Evolutionary conservation across 2,329 filamentous ascomycete species (phyloP).

Genomic region (Coleophoma cylindrospora): DNA sequence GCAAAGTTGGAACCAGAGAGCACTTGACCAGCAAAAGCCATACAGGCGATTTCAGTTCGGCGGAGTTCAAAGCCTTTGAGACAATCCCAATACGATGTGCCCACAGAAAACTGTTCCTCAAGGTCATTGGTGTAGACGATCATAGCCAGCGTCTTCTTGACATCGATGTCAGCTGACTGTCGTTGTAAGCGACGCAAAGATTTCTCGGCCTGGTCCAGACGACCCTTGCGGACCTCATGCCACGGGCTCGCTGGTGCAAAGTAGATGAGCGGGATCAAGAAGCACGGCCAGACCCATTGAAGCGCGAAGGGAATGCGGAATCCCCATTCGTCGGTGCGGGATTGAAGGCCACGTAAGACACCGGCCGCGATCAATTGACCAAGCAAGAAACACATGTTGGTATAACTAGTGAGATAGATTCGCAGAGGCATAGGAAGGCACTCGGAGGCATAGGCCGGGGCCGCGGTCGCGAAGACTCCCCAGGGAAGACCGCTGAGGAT

Average conservation of each 20-base stretch:
- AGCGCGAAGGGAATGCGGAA: slow-evolving; percentile 37
- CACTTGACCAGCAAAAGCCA: slow-evolving; percentile 60
- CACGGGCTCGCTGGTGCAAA: slow-evolving; percentile 42
- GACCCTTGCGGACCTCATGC: slow-evolving; percentile 38
- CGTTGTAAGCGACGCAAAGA: slow-evolving; percentile 34
- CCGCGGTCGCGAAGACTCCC: slow-evolving; percentile 39
- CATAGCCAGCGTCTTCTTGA: slow-evolving; percentile 70
- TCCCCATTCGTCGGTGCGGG: too few relatives aligned
- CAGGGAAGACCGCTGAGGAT: slow-evolving; percentile 43
- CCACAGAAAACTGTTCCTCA: slow-evolving; percentile 63
- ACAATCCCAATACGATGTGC: slow-evolving; percentile 74
- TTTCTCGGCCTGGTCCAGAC: slow-evolving; percentile 35
- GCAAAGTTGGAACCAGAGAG: slow-evolving; percentile 38
- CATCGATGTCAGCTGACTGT: slow-evolving; percentile 23
- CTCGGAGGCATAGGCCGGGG: slow-evolving; percentile 16
- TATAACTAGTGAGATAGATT: slow-evolving; percentile 35
- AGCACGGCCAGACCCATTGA: slow-evolving; percentile 40
- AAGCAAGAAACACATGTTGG: slow-evolving; percentile 42
- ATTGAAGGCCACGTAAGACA: too few relatives aligned
- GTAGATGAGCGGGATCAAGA: slow-evolving; percentile 34
- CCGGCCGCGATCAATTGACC: slow-evolving; percentile 14
- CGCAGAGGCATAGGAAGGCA: slow-evolving; percentile 27
- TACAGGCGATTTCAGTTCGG: slow-evolving; percentile 59
- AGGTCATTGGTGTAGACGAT: slow-evolving; percentile 85
- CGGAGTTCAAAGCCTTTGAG: slow-evolving; percentile 76